phyloP scores from a whole-genome alignment of 2,329 filamentous ascomycete genomes.

The Parafenestella ontariensis region DNA sequence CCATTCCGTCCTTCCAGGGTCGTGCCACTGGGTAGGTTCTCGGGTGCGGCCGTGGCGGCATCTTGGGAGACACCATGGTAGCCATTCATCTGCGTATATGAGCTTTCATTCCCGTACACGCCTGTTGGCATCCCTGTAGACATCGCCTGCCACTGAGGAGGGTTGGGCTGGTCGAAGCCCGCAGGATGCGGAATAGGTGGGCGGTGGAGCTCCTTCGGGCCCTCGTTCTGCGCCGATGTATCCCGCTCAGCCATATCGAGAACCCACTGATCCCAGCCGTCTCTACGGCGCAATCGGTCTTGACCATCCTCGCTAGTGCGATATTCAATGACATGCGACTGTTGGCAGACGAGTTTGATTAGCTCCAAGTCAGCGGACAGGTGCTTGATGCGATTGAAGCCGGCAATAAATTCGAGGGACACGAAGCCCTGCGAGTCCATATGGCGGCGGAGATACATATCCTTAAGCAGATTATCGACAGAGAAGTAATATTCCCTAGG shows the following conservation, averaged over 20 bases:
- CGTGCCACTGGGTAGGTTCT: slow-evolving; percentile 30
- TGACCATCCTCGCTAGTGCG: slow-evolving; percentile 76
- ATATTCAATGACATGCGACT: slow-evolving; percentile 76
- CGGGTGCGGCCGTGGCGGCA: slow-evolving; percentile 9
- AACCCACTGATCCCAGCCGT: slow-evolving; percentile 83
- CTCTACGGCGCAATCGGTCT: slow-evolving; percentile 76
- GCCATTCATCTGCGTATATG: slow-evolving; percentile 39
- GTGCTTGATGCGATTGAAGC: slow-evolving; percentile 84
- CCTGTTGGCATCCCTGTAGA: slow-evolving; percentile 27
- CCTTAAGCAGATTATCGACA: slow-evolving; percentile 92
- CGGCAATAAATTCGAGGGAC: slow-evolving; percentile 75
- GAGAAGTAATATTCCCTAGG: slow-evolving; percentile 95
- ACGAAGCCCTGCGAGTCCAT: slow-evolving; percentile 98
- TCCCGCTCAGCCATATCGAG: slow-evolving; percentile 75
- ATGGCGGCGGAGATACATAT: slow-evolving; percentile 82
- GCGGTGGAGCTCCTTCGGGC: slow-evolving; percentile 59
- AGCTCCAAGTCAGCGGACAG: slow-evolving; percentile 75
- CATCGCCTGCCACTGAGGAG: slow-evolving; percentile 39
- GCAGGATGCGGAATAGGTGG: slow-evolving; percentile 50
- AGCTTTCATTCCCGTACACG: slow-evolving; percentile 29
- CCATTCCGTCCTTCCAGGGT: slow-evolving; percentile 29
- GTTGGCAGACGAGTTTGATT: slow-evolving; percentile 76
- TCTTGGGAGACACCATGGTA: slow-evolving; percentile 29
- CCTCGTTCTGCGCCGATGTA: slow-evolving; percentile 74
- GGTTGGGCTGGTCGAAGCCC: slow-evolving; percentile 42